Conservation (phyloP, 257 asterid species). For the Cynanchum wilfordii region DNA sequence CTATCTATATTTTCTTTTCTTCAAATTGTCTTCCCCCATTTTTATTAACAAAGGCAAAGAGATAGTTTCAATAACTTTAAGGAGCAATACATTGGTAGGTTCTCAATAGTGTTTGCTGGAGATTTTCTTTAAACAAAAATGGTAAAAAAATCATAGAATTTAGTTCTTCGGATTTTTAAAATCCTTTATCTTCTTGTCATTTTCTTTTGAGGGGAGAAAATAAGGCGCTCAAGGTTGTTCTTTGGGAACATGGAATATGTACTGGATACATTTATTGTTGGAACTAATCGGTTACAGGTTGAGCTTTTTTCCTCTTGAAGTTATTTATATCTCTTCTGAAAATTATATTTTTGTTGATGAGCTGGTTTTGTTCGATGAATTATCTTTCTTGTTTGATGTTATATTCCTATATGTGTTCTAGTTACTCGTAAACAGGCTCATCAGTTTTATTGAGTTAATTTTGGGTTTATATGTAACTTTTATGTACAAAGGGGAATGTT, state of each 20-base stretch:
- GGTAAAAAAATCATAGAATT: slow-evolving; percentile 31
- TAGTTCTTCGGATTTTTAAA: slow-evolving; percentile 28
- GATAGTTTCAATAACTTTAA: slow-evolving; percentile 47
- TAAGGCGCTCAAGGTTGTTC: slow-evolving; percentile 32
- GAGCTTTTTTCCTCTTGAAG: slow-evolving; percentile 21
- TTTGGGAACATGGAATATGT: slow-evolving; percentile 31
- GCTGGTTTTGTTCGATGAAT: background rate
- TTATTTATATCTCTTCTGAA: background rate
- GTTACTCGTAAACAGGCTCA: background rate
- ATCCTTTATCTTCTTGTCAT: slow-evolving; percentile 38
- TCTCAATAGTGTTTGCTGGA: slow-evolving; percentile 30
- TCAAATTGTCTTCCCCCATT: slow-evolving; percentile 40
- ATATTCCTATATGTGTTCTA: slow-evolving; percentile 2
- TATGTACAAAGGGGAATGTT: background rate
- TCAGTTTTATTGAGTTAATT: background rate
- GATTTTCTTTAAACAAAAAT: slow-evolving; percentile 21
- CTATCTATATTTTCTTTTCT: slow-evolving; percentile 32
- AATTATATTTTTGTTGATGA: slow-evolving; percentile 4
- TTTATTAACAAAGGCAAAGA: slow-evolving; percentile 38
- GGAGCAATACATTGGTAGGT: slow-evolving; percentile 38
- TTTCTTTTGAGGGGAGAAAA: slow-evolving; percentile 31
- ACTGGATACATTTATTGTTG: slow-evolving; percentile 36
- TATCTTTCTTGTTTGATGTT: background rate
- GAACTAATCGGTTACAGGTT: slow-evolving; percentile 24
- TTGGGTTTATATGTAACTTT: background rate